These are phyloP conservation scores for Neocatenulostroma microsporum DNA, from an alignment of 2,329 filamentous ascomycete genomes.

Conservation along the genomic window DNA sequence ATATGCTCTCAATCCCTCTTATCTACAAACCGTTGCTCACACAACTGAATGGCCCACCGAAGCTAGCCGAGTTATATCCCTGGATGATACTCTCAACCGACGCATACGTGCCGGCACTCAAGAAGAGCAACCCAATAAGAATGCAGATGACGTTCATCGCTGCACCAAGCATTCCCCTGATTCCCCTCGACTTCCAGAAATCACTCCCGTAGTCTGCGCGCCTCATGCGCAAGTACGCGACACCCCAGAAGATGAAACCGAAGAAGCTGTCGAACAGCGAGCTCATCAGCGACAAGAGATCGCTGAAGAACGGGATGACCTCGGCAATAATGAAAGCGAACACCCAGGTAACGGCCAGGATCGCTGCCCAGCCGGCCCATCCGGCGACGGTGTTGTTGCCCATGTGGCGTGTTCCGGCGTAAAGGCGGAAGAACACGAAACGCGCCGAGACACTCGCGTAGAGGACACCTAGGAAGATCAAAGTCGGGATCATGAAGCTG, in stretches of 20 bases:
- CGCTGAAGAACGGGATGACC: conserved; percentile 88
- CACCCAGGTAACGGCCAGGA: conserved; percentile 70
- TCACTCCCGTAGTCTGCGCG: conserved; percentile 52
- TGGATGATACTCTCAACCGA: conserved; percentile 65
- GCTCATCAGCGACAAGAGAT: conserved; percentile 66
- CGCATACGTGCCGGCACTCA: conserved; percentile 72
- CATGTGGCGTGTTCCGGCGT: conserved; percentile 71
- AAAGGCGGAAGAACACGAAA: conserved; percentile 86
- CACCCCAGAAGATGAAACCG: conserved; percentile 91
- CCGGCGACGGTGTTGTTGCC: conserved; percentile 71
- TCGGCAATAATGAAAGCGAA: conserved; percentile 87
- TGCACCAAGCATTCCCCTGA: conserved; percentile 48
- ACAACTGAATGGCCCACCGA: conserved; percentile 69
- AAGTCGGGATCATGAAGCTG: conserved; percentile 90
- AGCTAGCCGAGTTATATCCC: conserved; percentile 56
- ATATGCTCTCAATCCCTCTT: too few relatives aligned
- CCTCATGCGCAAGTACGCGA: conserved; percentile 72
- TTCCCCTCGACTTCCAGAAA: conserved; percentile 46
- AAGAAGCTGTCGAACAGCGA: conserved; percentile 89
- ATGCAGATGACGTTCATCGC: conserved; percentile 66
- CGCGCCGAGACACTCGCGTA: conserved; percentile 86
- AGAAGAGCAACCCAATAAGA: conserved; percentile 68
- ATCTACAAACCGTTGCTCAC: conserved; percentile 49
- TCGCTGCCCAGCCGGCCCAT: conserved; percentile 70
- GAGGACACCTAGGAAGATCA: conserved; percentile 84